phyloP scores from a whole-genome alignment of 257 asterid genomes.

The Verbena officinalis region DNA sequence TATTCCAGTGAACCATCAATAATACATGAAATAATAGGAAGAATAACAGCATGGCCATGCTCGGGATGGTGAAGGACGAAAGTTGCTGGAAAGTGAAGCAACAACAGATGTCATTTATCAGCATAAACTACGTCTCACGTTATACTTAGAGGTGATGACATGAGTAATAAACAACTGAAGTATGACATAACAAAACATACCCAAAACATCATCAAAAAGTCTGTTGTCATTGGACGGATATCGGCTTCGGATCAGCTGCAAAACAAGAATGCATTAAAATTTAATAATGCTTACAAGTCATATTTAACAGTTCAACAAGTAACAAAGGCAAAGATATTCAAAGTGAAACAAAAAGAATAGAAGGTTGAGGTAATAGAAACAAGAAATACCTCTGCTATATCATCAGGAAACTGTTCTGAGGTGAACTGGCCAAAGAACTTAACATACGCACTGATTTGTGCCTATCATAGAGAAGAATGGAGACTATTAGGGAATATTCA shows the following conservation, averaged over 20 bases:
- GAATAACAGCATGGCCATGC: constrained; percentile 79
- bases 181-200: constrained; percentile 36
- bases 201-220: constrained; percentile 84
- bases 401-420: constrained; percentile 83
- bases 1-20: constrained; percentile 76
- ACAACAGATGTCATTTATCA: constrained; percentile 23
- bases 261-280: constrained; percentile 23
- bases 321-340: constrained; percentile 18
- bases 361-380: constrained; percentile 5
- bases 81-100: constrained; percentile 61
- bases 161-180: constrained; percentile 7
- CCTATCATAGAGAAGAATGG: constrained; percentile 42
- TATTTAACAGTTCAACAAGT: constrained; percentile 6
- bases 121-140: constrained; percentile 12
- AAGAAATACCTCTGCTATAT: constrained; percentile 71
- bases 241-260: constrained; percentile 74
- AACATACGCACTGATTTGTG: constrained; percentile 72
- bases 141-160: neutral
- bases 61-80: constrained; percentile 92
- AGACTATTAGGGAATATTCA: constrained; percentile 8
- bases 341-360: constrained; percentile 9
- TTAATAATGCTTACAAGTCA: constrained; percentile 1
- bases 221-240: constrained; percentile 70
- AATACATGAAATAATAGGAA: constrained; percentile 80
- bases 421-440: constrained; percentile 81